Evolutionary conservation across 495 filamentous ascomycete species (phyloP).

Genomic region (Aspergillus bridgeri): DNA sequence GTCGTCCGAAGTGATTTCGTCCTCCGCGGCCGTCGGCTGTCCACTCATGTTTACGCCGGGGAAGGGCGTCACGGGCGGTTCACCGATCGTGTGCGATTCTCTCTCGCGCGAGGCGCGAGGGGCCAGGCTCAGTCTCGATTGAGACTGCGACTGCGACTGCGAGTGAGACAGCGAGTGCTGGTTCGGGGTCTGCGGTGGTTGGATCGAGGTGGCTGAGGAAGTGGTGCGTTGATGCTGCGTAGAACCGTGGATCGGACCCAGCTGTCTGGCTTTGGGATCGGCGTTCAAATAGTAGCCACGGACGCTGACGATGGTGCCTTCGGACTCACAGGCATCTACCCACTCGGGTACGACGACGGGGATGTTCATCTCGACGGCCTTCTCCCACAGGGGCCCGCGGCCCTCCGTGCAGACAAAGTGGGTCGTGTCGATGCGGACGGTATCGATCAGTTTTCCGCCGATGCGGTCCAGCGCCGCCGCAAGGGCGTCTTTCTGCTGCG

Average conservation of each 20-base stretch:
- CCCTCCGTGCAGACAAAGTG: conserved; percentile 99
- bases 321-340: conserved; percentile 90
- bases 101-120: conserved; percentile 10
- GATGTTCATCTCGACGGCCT: conserved; percentile 95
- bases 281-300: conserved; percentile 94
- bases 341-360: conserved; percentile 97
- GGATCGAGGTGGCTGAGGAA: conserved; percentile 24
- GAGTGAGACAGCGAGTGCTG: conserved; percentile 26
- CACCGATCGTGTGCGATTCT: conserved; percentile 21
- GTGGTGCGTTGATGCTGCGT: conserved; percentile 42
- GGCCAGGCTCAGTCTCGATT: not conserved
- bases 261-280: conserved; percentile 61
- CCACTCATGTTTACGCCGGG: conserved; percentile 35
- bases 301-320: conserved; percentile 90
- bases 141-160: conserved; percentile 8
- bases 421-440: conserved; percentile 93
- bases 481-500: conserved; percentile 69
- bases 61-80: conserved; percentile 44
- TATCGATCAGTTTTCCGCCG: conserved; percentile 86
- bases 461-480: conserved; percentile 76
- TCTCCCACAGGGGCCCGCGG: conserved; percentile 85
- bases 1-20: conserved; percentile 31
- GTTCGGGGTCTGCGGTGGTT: conserved; percentile 16
- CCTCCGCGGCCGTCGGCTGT: conserved; percentile 27
- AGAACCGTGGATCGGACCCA: conserved; percentile 46